These are phyloP conservation scores for Saccharomyces mikatae DNA, from an alignment of 805 yeast species.

Conservation along the genomic window DNA sequence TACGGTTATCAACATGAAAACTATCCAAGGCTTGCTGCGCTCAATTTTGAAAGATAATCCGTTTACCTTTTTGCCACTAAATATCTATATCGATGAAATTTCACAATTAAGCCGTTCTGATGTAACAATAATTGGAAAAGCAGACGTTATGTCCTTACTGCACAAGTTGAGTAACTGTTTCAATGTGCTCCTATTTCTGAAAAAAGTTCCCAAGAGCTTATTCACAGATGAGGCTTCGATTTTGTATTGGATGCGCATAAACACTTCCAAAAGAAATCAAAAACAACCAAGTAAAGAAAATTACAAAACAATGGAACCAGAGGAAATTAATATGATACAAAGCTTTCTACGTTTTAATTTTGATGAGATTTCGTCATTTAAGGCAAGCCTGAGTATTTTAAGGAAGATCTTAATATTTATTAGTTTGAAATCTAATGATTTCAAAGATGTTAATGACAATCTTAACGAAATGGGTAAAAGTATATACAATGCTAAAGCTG, in stretches of 20 bases:
- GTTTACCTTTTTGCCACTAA: slow-evolving; percentile 20
- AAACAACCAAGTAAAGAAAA: background rate
- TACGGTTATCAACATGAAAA: slow-evolving; percentile 7
- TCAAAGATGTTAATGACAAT: slow-evolving; percentile 5
- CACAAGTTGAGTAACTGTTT: slow-evolving; percentile 10
- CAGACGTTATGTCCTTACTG: slow-evolving; percentile 1
- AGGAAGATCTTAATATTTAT: slow-evolving; percentile 17
- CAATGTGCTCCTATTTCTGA: slow-evolving; percentile 6
- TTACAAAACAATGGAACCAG: slow-evolving; percentile 18
- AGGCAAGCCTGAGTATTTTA: slow-evolving; percentile 7
- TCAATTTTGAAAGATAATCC: slow-evolving; percentile 10
- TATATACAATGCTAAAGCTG: background rate
- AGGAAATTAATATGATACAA: slow-evolving; percentile 22
- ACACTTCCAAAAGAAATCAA: background rate
- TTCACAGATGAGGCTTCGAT: slow-evolving; percentile 9
- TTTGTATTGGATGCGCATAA: slow-evolving; percentile 12
- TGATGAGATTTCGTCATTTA: slow-evolving; percentile 14
- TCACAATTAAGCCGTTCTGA: background rate
- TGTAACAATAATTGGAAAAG: background rate
- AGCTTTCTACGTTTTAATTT: slow-evolving; percentile 20
- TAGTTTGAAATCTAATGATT: slow-evolving; percentile 16
- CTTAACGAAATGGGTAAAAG: slow-evolving; percentile 1
- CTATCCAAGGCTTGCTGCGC: slow-evolving; percentile 15
- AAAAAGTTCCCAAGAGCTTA: slow-evolving; percentile 3
- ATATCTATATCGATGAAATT: slow-evolving; percentile 7